Evolutionary conservation across 768 basidiomycete species (phyloP), one percentile per base, ranked within the genome.

Genomic region (Hygrophorus pudorinus): DNA sequence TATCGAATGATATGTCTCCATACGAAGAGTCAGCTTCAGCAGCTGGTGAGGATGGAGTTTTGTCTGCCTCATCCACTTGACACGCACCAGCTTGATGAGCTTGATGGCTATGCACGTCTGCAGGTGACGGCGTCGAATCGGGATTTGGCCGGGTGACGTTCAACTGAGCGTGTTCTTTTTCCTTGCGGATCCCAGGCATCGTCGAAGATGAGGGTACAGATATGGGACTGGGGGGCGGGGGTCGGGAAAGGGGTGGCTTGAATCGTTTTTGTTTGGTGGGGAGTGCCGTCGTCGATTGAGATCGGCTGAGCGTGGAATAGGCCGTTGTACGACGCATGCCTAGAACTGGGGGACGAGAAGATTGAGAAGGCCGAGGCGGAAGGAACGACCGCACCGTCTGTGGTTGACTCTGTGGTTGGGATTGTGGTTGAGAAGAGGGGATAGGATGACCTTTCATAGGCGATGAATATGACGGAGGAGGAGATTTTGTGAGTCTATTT

Each of bases 301-400:
- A 6, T 20, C 33, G 14, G 18, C 6, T 3, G 48, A 36, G 9
- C 20, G 43, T 35, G 9, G 60, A 51, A 6, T 50, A 46, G 1
- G 60, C 59, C 41, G 56, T 54, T 1, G 57, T 57, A 12, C 67
- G 59, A n/a, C 65, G 63, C 66, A 69, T 69, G 32, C 67, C 66
- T 11, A 69, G 55, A 16, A 48, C 47, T 4, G 65, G 67, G 0
- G 62, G 64, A 9, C 59, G 59, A 5, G 53, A 48, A 5, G 56
- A 52, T 31, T 43, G 42, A 27, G 43, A 57, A 44, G 44, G 48
- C 41, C 32, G 45, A 29, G 17, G 46, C 20, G 24, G 57, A 45
- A 2, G 53, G 50, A 9, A 52, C 45, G 24, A 9, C 27, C 2
- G 10, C 8, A 24, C 18, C 28, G 28, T 5, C 14, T n/a, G 12